A percentile compares a stretch with the other conserved stretches of the same genome.
Conservation (phyloP, 495 filamentous ascomycete genomes). For the Lepraria neglecta region DNA sequence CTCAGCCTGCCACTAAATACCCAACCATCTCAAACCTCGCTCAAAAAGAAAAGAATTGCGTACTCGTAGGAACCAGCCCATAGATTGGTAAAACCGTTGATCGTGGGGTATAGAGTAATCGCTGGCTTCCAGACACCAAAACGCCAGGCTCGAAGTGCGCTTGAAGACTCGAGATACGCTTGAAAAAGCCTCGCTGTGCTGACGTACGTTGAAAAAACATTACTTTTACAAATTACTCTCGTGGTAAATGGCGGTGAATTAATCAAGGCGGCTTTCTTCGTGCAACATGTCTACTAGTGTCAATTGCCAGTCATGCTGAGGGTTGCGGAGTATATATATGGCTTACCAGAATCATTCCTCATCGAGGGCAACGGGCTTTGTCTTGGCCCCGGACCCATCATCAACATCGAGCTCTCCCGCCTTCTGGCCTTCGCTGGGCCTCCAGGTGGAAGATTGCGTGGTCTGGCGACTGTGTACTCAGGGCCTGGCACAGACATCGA, state of each 20-base stretch:
- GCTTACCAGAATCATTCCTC: conserved; percentile 19
- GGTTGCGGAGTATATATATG: too few species aligned
- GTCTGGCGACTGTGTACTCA: conserved; percentile 37
- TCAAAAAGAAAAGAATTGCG: background rate
- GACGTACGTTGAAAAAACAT: conserved; percentile 8
- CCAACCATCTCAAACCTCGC: background rate
- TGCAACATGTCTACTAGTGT: conserved; percentile 7
- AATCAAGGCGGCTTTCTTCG: conserved; percentile 14
- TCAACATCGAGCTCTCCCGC: conserved; percentile 54
- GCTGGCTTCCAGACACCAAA: conserved; percentile 5
- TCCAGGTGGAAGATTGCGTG: conserved; percentile 39
- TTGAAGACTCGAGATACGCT: background rate
- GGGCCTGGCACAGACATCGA: conserved; percentile 29
- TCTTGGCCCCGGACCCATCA: conserved; percentile 41
- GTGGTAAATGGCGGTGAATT: conserved; percentile 11
- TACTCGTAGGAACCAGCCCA: conserved; percentile 12
- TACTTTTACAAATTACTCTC: conserved; percentile 21
- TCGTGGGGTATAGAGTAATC: conserved; percentile 14
- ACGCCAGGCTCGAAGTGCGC: conserved; percentile 13
- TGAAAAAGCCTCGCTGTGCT: background rate
- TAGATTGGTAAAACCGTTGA: background rate
- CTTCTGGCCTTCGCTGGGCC: conserved; percentile 46
- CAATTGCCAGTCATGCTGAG: background rate
- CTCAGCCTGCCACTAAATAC: too few species aligned
- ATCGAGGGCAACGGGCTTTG: conserved; percentile 27